Evolutionary conservation across 2,329 filamentous ascomycete genomes (phyloP).

Genomic region (Sclerotinia nivalis): DNA sequence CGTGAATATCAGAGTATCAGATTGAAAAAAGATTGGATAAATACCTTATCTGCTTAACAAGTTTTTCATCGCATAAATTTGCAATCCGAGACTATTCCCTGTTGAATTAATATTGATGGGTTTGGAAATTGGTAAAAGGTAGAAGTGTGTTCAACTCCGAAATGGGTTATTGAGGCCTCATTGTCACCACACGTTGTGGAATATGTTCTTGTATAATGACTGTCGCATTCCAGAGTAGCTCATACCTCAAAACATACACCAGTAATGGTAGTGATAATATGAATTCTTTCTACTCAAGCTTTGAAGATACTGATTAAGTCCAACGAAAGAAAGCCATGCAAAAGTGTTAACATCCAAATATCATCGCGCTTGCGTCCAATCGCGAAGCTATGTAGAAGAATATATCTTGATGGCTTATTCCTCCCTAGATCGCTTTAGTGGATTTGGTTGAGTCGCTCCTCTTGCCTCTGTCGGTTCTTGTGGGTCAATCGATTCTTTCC

Average conservation of each 20-base stretch:
- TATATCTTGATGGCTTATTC: neutral
- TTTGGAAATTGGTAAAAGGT: neutral
- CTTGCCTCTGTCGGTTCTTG: neutral
- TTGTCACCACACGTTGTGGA: neutral
- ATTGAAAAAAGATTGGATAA: neutral
- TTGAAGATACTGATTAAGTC: neutral
- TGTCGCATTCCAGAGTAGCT: no score
- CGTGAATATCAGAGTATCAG: neutral
- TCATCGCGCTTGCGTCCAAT: neutral
- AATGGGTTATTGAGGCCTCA: neutral
- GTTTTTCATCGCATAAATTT: neutral
- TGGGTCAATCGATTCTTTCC: no score
- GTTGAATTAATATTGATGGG: neutral
- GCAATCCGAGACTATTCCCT: no score
- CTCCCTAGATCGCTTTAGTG: neutral
- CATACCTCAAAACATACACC: neutral
- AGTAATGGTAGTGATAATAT: neutral
- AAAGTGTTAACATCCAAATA: neutral
- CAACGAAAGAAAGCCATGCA: neutral
- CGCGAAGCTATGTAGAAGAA: neutral
- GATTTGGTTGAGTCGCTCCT: neutral
- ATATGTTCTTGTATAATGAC: no score
- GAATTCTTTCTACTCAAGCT: neutral
- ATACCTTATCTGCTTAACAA: neutral
- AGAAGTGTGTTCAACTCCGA: neutral